Evolutionary conservation across 257 asterid species (phyloP).

Genomic region (Henckelia pumila): DNA sequence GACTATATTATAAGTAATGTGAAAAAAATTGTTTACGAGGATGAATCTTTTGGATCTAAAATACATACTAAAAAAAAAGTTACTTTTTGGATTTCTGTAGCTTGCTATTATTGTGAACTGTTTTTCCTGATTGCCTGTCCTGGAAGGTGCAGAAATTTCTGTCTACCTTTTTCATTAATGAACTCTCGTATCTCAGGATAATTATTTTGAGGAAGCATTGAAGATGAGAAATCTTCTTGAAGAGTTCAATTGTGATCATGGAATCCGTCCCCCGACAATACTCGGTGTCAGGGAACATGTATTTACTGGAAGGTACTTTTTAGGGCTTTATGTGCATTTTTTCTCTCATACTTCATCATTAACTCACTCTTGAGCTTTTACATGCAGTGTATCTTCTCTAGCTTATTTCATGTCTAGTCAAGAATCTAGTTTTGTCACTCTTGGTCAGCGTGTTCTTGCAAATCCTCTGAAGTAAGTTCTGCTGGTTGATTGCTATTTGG

Average conservation of each 20-base stretch:
- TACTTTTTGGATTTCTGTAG: constrained; percentile 15
- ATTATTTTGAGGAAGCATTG: constrained; percentile 96
- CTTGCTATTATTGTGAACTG: constrained; percentile 12
- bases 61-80: not conserved
- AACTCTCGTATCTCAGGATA: constrained; percentile 53
- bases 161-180: constrained; percentile 18
- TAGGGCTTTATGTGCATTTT: constrained; percentile 11
- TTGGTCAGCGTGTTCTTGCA: too few species aligned
- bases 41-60: constrained; percentile 15
- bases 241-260: constrained; percentile 78
- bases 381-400: constrained; percentile 93
- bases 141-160: not conserved
- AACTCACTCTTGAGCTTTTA: constrained; percentile 30
- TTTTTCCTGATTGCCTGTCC: constrained; percentile 16
- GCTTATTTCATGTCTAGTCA: too few species aligned
- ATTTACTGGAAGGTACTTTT: constrained; percentile 90
- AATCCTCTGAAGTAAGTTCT: constrained; percentile 77
- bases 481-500: constrained; percentile 16
- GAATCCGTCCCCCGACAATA: constrained; percentile 80
- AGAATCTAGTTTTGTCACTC: too few species aligned
- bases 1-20: constrained; percentile 1
- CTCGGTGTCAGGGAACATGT: constrained; percentile 99
- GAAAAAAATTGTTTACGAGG: not conserved
- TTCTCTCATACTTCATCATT: constrained; percentile 6
- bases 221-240: constrained; percentile 97